Base-by-base conservation (phyloP, 306 rosid genomes). In the Prunus persica region DNA sequence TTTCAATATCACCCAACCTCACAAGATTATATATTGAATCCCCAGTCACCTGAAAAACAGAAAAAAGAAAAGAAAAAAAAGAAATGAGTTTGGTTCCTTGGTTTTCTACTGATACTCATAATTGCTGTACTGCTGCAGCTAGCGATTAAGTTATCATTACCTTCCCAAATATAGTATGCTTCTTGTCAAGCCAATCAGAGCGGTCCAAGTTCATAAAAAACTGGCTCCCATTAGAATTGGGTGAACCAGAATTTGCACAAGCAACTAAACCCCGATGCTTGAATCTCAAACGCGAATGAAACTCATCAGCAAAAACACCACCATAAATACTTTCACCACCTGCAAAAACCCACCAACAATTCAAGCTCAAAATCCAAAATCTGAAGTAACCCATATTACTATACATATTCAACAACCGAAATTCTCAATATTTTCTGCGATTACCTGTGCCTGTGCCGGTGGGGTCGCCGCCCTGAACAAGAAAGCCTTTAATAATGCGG, bases 251-350 rank as follows among this genome's bases (percentile, higher is more conserved):
- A 84, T 85, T 92, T 22, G 98, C 98, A 90, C 93, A 90, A 22
- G 98, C 97, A 46, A 92, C 97, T 71, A 90, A 75, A 54, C 97
- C 98, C 62, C 97, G 83, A 65, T 95, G 97, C 87, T 95, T 95
- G 79, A 95, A 95, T 82, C 93, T 89, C 62, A 92, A 60, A 60
- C 97, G 93, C 12, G 99, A 92, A 71, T 91, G 98, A 74, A 91
- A 90, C 90, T 95, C 99, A 56, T 95, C 97, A 16, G 85, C 78
- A 75, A 91, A 95, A 52, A 79, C 87, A 71, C 84, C 88, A 49
- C 97, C 97, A 79, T 91, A 95, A 56, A 95, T 88, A 76, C 97
- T 90, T 61, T 91, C 96, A 24, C 98, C 99, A 15, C 97, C 96
- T 93, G 84, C 72, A 68, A 71, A 32, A 46, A 76, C 27, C 10